Evolutionary conservation across 2,329 filamentous ascomycete species (phyloP).

Genomic region (Alternaria consortialis): DNA sequence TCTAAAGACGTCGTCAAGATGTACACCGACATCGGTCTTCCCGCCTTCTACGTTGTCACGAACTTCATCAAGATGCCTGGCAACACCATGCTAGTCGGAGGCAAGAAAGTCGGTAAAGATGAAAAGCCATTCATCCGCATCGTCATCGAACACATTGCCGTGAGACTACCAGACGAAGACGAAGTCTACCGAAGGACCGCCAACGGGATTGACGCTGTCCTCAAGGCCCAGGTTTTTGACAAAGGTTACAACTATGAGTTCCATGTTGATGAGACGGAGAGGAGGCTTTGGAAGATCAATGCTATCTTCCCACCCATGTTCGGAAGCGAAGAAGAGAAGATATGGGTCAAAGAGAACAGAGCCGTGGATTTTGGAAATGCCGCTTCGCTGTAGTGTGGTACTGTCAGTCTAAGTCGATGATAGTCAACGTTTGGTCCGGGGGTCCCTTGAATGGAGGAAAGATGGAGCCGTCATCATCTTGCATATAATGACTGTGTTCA

Average conservation of each 20-base stretch:
- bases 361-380: neutral
- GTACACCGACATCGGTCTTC: conserved; percentile 49
- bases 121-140: conserved; percentile 49
- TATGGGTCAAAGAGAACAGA: conserved; percentile 41
- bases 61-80: conserved; percentile 46
- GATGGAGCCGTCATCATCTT: neutral
- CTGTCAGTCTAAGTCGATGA: neutral
- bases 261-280: conserved; percentile 55
- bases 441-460: neutral
- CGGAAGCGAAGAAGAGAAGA: conserved; percentile 42
- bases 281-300: conserved; percentile 56
- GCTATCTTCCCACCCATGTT: conserved; percentile 50
- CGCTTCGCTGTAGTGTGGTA: neutral
- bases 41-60: conserved; percentile 55
- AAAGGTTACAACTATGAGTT: conserved; percentile 57
- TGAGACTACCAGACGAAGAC: conserved; percentile 29
- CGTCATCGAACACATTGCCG: conserved; percentile 42
- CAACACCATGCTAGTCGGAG: conserved; percentile 41
- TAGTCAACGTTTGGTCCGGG: neutral
- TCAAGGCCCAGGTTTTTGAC: conserved; percentile 53
- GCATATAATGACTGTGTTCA: neutral
- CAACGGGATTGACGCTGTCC: neutral
- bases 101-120: conserved; percentile 19
- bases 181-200: conserved; percentile 28
- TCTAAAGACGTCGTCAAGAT: conserved; percentile 51